phyloP scores from a whole-genome alignment of 345 rosid species.

The Pugionium cornutum region DNA sequence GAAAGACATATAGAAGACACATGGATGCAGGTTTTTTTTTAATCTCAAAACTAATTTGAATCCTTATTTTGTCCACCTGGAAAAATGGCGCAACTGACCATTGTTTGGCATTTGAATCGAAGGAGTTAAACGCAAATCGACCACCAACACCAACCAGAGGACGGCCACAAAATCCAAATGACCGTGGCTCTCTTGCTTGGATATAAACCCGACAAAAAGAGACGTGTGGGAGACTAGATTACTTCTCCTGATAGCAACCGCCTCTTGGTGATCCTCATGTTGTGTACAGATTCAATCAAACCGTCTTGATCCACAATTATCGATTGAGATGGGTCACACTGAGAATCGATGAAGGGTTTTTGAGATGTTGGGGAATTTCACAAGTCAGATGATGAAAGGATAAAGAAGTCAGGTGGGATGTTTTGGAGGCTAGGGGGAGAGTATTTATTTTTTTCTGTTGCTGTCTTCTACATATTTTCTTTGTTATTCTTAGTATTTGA shows the following conservation, averaged over 20 bases:
- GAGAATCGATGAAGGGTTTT: too few relatives aligned
- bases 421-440: too few relatives aligned
- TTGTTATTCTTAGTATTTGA: too few relatives aligned
- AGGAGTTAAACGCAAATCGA: slow-evolving; percentile 95
- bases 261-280: slow-evolving; percentile 32
- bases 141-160: slow-evolving; percentile 98
- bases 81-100: neutral
- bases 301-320: slow-evolving; percentile 6
- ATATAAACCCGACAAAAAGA: slow-evolving; percentile 45
- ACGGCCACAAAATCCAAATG: slow-evolving; percentile 80
- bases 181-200: slow-evolving; percentile 92
- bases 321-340: slow-evolving; percentile 3
- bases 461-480: too few relatives aligned
- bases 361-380: too few relatives aligned
- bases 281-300: slow-evolving; percentile 52
- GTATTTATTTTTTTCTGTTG: too few relatives aligned
- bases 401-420: too few relatives aligned
- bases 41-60: slow-evolving; percentile 4
- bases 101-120: neutral
- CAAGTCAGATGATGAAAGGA: too few relatives aligned
- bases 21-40: slow-evolving; percentile 87
- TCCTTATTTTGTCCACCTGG: neutral
- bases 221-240: slow-evolving; percentile 17
- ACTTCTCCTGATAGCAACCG: slow-evolving; percentile 41
- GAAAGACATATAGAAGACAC: slow-evolving; percentile 90